phyloP scores from a whole-genome alignment of 768 basidiomycete species.

The Boletus rubroflammeus region DNA sequence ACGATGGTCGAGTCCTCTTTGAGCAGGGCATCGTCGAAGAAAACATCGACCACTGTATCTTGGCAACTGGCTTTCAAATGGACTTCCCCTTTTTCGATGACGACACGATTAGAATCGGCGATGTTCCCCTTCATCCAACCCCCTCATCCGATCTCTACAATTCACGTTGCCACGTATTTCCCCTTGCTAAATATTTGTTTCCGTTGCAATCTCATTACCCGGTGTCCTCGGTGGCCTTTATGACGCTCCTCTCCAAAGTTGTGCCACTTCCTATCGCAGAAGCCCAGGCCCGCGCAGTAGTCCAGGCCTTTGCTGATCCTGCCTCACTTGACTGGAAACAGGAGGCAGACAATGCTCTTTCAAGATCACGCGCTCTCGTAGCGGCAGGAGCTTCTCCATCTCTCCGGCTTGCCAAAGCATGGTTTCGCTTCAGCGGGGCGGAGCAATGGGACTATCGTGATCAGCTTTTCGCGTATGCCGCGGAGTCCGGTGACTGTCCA shows the following conservation, averaged over 20 bases:
- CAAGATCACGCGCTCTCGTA: slow-evolving; percentile 45
- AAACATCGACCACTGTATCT: slow-evolving; percentile 57
- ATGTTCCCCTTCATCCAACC: slow-evolving; percentile 46
- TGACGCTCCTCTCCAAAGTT: slow-evolving; percentile 56
- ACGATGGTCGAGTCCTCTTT: slow-evolving; percentile 48
- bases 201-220: slow-evolving; percentile 49
- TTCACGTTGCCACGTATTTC: slow-evolving; percentile 64
- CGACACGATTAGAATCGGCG: slow-evolving; percentile 30
- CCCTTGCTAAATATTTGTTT: slow-evolving; percentile 67
- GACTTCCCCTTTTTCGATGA: slow-evolving; percentile 59
- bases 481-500: slow-evolving; percentile 28
- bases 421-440: slow-evolving; percentile 48
- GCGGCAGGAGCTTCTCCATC: slow-evolving; percentile 32
- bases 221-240: slow-evolving; percentile 57
- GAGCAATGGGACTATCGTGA: slow-evolving; percentile 73
- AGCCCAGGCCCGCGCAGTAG: slow-evolving; percentile 65
- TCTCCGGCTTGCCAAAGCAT: slow-evolving; percentile 46
- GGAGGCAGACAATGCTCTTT: slow-evolving; percentile 48
- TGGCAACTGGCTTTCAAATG: slow-evolving; percentile 75
- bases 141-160: slow-evolving; percentile 55
- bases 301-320: slow-evolving; percentile 53
- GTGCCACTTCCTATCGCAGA: slow-evolving; percentile 77
- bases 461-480: slow-evolving; percentile 48
- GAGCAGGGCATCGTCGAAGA: slow-evolving; percentile 55
- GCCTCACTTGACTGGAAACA: slow-evolving; percentile 43